Evolutionary conservation across 257 asterid genomes (phyloP).

Genomic region (Echites panduratus): DNA sequence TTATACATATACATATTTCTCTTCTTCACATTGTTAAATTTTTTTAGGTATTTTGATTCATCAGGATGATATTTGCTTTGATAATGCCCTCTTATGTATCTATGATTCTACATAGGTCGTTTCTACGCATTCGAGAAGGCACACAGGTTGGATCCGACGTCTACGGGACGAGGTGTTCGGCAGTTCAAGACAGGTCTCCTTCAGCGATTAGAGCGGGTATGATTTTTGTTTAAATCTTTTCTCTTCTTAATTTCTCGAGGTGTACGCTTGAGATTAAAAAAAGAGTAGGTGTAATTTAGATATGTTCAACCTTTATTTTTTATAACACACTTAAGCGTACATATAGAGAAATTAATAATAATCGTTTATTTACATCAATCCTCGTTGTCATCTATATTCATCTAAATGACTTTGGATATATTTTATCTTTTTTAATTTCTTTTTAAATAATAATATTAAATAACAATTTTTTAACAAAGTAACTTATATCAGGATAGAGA

Average conservation of each 20-base stretch:
- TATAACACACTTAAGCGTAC: too few species aligned
- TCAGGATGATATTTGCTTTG: background rate
- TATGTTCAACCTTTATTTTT: background rate
- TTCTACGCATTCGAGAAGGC: slow-evolving; percentile 99
- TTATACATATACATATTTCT: too few species aligned
- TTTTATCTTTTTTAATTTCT: too few species aligned
- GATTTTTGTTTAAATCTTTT: slow-evolving; percentile 7
- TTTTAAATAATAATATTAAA: too few species aligned
- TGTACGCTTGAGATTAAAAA: background rate
- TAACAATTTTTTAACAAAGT: too few species aligned
- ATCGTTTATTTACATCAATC: background rate
- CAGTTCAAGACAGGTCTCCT: slow-evolving; percentile 93
- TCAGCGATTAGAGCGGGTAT: slow-evolving; percentile 86
- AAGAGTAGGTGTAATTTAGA: background rate
- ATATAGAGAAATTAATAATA: background rate
- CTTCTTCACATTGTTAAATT: background rate
- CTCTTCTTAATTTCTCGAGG: background rate
- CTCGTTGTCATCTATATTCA: background rate
- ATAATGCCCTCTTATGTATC: background rate
- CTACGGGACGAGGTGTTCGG: slow-evolving; percentile 97
- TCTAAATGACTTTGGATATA: background rate
- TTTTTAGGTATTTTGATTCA: background rate
- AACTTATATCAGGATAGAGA: too few species aligned
- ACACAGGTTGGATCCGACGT: slow-evolving; percentile 77
- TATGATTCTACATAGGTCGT: slow-evolving; percentile 43